Evolutionary conservation across 2,329 filamentous ascomycete species (phyloP), one percentile per base, ranked within the genome.

Genomic region (Xylariaceae sp.): DNA sequence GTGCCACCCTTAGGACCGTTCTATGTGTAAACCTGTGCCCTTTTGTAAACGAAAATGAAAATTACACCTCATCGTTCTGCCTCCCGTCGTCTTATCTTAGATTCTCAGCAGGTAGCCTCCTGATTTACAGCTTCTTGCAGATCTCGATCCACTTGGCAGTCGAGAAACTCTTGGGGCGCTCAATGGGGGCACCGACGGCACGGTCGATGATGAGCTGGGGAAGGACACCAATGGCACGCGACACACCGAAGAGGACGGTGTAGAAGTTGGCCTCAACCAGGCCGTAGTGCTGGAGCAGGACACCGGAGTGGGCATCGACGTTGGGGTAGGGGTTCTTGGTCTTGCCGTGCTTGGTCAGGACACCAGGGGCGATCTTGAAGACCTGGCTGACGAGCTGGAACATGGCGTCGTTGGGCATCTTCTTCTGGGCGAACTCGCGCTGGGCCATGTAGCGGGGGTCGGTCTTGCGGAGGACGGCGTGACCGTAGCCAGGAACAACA

Each of bases 311-410:
- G 73, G 93, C 92, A 74, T 97, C 93, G 73, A 97, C 92, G 83
- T 97, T 97, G 79, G 94, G 94, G 86, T 85, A 97, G 68, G 93
- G 93, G 89, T 97, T 97, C 90, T 97, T 97, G 84, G 93, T 97
- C 90, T 99, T 99, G 82, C 94, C 94, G 83, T 99, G 94, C 88
- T 99, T 92, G 68, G 94, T 99, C 76, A 99, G 84, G 72, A 99
- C 94, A 73, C 88, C 89, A 67, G 94, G 94, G 66, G 94, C 94
- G 72, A 99, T 97, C 90, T 99, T 99, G 90, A 97, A 99, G 71
- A 99, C 94, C 83, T 99, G 94, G 85, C 90, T 95, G 81, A 99
- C 94, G 70, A 99, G 90, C 87, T 99, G 92, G 90, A 97, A 99
- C 92, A 99, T 95, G 73, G 93, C 92, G 85, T 97, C 94, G 73